Percentiles rank a stretch among this genome's conserved stretches.
Conservation (phyloP, 352 stramenopile genomes). For the Pythium dissotocum region DNA sequence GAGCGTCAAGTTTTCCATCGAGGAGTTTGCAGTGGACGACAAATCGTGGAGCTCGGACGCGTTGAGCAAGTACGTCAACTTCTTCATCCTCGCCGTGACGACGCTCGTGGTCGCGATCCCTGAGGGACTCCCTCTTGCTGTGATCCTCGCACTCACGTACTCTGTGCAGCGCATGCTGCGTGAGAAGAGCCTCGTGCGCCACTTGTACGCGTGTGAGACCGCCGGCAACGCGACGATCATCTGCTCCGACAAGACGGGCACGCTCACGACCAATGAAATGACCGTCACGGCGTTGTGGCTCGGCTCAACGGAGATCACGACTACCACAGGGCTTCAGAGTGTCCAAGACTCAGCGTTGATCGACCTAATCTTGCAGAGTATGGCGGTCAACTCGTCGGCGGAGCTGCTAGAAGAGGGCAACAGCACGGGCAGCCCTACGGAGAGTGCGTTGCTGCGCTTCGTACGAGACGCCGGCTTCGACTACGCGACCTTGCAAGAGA, state of each 20-base stretch:
- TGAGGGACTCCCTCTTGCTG: constrained; percentile 88
- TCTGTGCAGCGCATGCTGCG: constrained; percentile 95
- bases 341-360: constrained; percentile 8
- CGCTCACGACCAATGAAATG: constrained; percentile 96
- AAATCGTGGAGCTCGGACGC: constrained; percentile 38
- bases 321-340: neutral
- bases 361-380: constrained; percentile 30
- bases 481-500: constrained; percentile 33
- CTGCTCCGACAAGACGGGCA: constrained; percentile 96
- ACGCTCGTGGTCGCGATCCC: constrained; percentile 83
- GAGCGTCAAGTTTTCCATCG: constrained; percentile 47
- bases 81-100: constrained; percentile 91
- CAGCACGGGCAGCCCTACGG: constrained; percentile 45
- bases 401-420: constrained; percentile 47
- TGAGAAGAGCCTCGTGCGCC: constrained; percentile 95
- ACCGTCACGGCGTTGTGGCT: constrained; percentile 73
- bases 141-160: constrained; percentile 89
- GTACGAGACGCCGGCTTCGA: constrained; percentile 30
- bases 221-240: constrained; percentile 97
- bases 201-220: constrained; percentile 96
- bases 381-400: constrained; percentile 88
- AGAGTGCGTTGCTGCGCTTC: constrained; percentile 50
- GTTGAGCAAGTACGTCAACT: constrained; percentile 56
- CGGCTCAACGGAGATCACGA: constrained; percentile 35
- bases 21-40: constrained; percentile 57